Conservation (phyloP, 139 green algal species). For the Auxenochlorella pyrenoidosa region DNA sequence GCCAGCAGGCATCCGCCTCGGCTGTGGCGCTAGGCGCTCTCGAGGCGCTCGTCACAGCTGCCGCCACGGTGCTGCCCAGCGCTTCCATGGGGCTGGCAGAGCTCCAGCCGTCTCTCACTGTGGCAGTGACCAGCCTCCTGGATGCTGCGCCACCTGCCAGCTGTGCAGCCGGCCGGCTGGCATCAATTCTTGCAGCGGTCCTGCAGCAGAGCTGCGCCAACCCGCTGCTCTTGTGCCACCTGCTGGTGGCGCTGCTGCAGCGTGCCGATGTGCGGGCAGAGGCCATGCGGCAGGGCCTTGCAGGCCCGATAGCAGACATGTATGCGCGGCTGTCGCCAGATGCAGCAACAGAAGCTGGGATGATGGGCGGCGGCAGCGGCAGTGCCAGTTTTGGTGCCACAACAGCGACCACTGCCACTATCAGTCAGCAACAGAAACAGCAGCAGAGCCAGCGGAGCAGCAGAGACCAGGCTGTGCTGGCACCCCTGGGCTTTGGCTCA, state of each 20-base stretch:
- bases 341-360: conserved; percentile 2
- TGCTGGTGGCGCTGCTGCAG: conserved; percentile 43
- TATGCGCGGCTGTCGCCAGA: conserved; percentile 24
- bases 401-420: neutral
- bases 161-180: conserved; percentile 4
- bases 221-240: conserved; percentile 39
- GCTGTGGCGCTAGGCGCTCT: conserved; percentile 27
- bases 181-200: conserved; percentile 16
- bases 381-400: neutral
- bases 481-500: neutral
- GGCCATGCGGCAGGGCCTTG: conserved; percentile 37
- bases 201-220: conserved; percentile 43
- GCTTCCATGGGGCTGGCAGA: conserved; percentile 40
- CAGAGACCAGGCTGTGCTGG: neutral
- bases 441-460: conserved; percentile 29
- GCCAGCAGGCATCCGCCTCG: neutral
- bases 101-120: conserved; percentile 24
- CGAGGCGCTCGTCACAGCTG: conserved; percentile 38
- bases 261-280: conserved; percentile 40
- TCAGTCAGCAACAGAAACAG: no score
- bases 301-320: neutral
- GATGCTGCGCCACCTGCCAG: conserved; percentile 15
- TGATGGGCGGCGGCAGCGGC: neutral
- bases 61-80: conserved; percentile 37
- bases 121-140: conserved; percentile 37